Evolutionary conservation across 2,329 filamentous ascomycete species (phyloP), one percentile per base, ranked within the genome.

Genomic region (Hymenoscyphus salicellus): DNA sequence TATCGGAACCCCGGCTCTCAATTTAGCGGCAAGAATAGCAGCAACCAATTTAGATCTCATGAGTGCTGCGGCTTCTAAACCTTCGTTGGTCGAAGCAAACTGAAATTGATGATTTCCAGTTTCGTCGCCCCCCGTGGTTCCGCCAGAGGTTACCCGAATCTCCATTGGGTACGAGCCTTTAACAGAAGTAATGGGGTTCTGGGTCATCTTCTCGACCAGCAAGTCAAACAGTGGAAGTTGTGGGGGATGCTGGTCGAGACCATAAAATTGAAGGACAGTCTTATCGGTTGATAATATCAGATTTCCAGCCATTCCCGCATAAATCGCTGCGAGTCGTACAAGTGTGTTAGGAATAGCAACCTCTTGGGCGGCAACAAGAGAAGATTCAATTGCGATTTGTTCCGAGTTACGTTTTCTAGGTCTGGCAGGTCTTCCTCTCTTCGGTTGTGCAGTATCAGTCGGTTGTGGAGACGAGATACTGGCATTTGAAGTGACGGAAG

Each of bases 131-230:
- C 38, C 59, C 7, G 58, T 64, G 16, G 66, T 60, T 20, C 66
- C 46, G 17, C 62, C 66, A 5, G 60, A 58, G 33, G 68, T 70
- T 23, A 75, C 61, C 14, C 65, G 68, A 46, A 76, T 43, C 32
- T 75, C 71, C 72, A 75, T 74, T n/a, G 70, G 71, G 43, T 70
- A 71, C 6, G 73, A 75, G 3, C 73, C 72, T 43, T 62, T 61
- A 17, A 67, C 63, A 4, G 72, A 75, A 2, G 68, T 66, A 4
- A 70, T 72, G 16, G 73, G 72, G 28, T 72, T 69, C 8, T 70
- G 63, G 6, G 64, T 56, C 36, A 75, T 66, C 26, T 68, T 55
- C 6, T 55, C 63, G 5, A 75, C 61, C 43, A 64, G 63, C 30
- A 72, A 57, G 20, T 58, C 61, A 20, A 72, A 43, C 3, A 67